Percentiles rank a stretch among this genome's conserved stretches.
Conservation (phyloP, 768 basidiomycete genomes). For the Melanogaster broomeanus region DNA sequence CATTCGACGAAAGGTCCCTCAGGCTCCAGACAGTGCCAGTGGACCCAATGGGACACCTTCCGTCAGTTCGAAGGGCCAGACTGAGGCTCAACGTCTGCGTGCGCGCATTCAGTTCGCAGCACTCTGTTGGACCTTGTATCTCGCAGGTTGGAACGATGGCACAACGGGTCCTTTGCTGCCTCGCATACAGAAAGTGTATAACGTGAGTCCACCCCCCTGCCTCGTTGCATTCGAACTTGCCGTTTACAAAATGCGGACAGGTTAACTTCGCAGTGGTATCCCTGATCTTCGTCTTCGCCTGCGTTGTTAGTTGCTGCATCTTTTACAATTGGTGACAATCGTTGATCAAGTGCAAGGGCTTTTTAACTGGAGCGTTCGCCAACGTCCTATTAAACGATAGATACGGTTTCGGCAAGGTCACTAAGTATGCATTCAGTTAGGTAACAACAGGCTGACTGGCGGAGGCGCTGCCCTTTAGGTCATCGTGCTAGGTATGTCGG, state of each 20-base stretch:
- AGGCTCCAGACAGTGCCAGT: background rate
- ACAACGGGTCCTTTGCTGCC: slow-evolving; percentile 41
- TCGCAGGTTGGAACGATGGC: slow-evolving; percentile 42
- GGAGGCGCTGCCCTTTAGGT: slow-evolving; percentile 11
- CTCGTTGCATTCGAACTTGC: background rate
- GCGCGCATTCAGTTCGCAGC: slow-evolving; percentile 33
- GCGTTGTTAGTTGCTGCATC: slow-evolving; percentile 28
- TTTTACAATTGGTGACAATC: background rate
- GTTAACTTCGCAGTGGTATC: slow-evolving; percentile 43
- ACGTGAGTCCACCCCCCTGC: slow-evolving; percentile 29
- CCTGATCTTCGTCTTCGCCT: slow-evolving; percentile 44
- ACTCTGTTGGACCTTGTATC: slow-evolving; percentile 37
- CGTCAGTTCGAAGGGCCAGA: slow-evolving; percentile 2
- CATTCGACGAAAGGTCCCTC: slow-evolving; percentile 1
- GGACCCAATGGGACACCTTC: background rate
- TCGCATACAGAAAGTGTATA: slow-evolving; percentile 38
- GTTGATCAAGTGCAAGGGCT: slow-evolving; percentile 25
- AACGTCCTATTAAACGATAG: slow-evolving; percentile 30
- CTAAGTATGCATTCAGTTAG: background rate
- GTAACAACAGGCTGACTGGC: background rate
- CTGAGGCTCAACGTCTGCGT: slow-evolving; percentile 21
- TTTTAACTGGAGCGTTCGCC: slow-evolving; percentile 32
- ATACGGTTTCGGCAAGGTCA: slow-evolving; percentile 38
- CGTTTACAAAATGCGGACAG: slow-evolving; percentile 17
- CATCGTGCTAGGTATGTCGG: slow-evolving; percentile 27